phyloP scores from a whole-genome alignment of 352 stramenopile genomes.

The Pythium periplocum region DNA sequence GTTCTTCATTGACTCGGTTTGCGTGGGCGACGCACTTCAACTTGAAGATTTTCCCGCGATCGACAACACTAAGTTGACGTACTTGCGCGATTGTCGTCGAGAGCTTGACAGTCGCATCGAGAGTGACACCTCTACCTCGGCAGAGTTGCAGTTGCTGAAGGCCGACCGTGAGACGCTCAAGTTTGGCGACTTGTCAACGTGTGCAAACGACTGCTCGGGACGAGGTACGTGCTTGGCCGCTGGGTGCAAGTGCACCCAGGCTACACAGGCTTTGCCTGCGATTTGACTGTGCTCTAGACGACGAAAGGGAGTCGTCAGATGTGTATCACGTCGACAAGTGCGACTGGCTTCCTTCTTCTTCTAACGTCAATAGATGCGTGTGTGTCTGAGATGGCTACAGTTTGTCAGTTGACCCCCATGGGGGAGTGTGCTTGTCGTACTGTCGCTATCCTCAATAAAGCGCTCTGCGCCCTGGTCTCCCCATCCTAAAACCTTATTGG shows the following conservation, averaged over 20 bases:
- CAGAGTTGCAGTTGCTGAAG: constrained; percentile 7
- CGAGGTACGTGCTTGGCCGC: constrained; percentile 17
- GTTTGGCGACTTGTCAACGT: constrained; percentile 19
- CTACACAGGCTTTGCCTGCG: constrained; percentile 22
- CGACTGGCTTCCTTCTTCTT: too few species aligned
- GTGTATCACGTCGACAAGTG: too few species aligned
- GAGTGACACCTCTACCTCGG: constrained; percentile 9
- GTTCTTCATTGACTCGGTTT: constrained; percentile 25
- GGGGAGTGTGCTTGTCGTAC: too few species aligned
- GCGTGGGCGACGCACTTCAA: constrained; percentile 14
- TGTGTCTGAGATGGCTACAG: too few species aligned
- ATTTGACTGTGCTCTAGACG: constrained; percentile 4
- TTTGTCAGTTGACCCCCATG: too few species aligned
- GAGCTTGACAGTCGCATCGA: constrained; percentile 20
- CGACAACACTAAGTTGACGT: constrained; percentile 26
- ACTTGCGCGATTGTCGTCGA: constrained; percentile 30
- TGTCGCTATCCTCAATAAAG: too few species aligned
- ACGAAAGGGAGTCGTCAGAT: too few species aligned
- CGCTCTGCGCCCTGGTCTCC: too few species aligned
- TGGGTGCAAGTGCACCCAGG: constrained; percentile 22
- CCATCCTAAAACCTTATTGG: too few species aligned
- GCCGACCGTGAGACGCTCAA: constrained; percentile 11
- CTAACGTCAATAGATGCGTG: too few species aligned
- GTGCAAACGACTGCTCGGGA: constrained; percentile 17
- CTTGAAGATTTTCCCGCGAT: constrained; percentile 19